These are phyloP conservation scores for Ensete glaucum DNA, from an alignment of 176 grass and related monocot genomes.

Conservation along the genomic window DNA sequence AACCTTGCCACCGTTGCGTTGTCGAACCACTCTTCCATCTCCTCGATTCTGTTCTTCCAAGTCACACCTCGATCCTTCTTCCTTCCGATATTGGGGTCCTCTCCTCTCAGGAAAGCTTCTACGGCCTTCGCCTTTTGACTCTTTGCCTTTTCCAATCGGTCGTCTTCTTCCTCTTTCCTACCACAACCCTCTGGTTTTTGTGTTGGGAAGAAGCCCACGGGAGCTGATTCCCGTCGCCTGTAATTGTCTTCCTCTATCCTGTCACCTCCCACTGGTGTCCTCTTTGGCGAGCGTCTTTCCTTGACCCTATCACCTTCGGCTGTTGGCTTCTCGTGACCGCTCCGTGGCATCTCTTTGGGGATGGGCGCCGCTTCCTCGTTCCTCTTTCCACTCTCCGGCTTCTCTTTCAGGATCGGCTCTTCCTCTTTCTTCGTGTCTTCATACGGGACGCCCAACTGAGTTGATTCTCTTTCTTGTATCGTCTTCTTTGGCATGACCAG, in stretches of 20 bases:
- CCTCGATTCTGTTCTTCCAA: slow-evolving; percentile 28
- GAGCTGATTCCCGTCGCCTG: no score
- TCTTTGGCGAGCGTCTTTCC: no score
- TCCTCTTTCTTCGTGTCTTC: slow-evolving; percentile 3
- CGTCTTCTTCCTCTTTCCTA: neutral
- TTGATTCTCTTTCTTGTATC: neutral
- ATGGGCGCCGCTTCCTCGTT: neutral
- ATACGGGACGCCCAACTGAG: neutral
- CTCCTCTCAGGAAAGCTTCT: neutral
- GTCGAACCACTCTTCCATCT: slow-evolving; percentile 20
- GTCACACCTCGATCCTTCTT: neutral
- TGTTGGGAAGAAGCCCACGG: no score
- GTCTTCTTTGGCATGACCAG: slow-evolving; percentile 34
- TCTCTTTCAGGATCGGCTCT: no score
- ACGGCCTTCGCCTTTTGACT: no score
- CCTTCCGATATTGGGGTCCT: neutral
- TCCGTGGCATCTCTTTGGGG: neutral
- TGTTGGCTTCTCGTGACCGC: no score
- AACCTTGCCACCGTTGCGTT: slow-evolving; percentile 15
- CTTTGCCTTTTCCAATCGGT: neutral
- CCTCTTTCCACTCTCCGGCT: no score
- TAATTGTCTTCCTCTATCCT: no score
- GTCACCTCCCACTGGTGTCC: no score
- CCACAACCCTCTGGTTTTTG: neutral
- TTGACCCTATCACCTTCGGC: no score